Conservation (phyloP, 1,284 basidiomycete species). For the Sporisorium exsertum region DNA sequence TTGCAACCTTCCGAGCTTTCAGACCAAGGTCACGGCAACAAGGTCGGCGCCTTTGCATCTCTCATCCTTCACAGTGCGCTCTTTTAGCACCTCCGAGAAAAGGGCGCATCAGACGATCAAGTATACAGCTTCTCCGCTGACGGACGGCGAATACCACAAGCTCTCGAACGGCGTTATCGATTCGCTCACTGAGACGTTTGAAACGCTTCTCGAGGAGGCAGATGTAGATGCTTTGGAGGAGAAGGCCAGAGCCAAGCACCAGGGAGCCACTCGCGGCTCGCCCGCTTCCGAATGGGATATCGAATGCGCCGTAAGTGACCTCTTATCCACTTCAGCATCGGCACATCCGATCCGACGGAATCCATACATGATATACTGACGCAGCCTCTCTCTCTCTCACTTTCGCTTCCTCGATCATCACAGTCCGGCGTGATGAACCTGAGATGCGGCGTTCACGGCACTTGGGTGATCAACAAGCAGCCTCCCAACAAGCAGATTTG, state of each 20-base stretch:
- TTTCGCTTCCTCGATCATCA: not conserved
- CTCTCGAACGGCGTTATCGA: slow-evolving; percentile 87
- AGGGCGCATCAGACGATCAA: slow-evolving; percentile 28
- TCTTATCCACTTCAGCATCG: not conserved
- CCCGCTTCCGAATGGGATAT: slow-evolving; percentile 79
- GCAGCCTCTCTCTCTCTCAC: slow-evolving; percentile 6
- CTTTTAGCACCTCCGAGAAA: slow-evolving; percentile 14
- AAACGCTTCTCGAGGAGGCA: slow-evolving; percentile 78
- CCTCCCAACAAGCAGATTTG: slow-evolving; percentile 99
- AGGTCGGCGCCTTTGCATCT: not conserved
- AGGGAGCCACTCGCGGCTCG: slow-evolving; percentile 44
- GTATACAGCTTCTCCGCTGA: slow-evolving; percentile 70
- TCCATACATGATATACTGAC: not conserved
- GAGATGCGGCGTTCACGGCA: slow-evolving; percentile 82
- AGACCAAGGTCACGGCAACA: too few relatives aligned
- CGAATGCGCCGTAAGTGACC: slow-evolving; percentile 85
- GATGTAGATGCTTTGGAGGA: slow-evolving; percentile 59
- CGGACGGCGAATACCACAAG: slow-evolving; percentile 79
- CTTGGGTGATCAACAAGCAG: slow-evolving; percentile 99
- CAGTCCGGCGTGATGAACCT: slow-evolving; percentile 92
- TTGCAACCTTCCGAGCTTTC: not conserved
- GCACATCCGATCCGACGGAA: slow-evolving; percentile 7
- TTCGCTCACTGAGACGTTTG: slow-evolving; percentile 80
- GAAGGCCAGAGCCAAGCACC: slow-evolving; percentile 15
- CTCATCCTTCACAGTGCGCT: not conserved